phyloP scores from a whole-genome alignment of 495 filamentous ascomycete genomes.

The Coniosporium apollinis region DNA sequence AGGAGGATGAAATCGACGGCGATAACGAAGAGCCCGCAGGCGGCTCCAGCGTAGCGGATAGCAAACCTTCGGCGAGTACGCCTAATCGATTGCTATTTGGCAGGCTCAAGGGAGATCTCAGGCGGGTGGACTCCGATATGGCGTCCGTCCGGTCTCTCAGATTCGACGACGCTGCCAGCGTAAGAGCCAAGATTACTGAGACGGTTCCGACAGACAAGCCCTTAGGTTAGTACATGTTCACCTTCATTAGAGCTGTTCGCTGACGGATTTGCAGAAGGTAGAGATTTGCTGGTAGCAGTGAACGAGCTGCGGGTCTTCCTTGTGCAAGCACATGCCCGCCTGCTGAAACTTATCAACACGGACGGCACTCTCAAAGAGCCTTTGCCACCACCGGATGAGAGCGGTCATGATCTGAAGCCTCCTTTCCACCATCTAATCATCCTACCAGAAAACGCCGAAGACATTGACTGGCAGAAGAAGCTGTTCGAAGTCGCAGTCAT shows the following conservation, averaged over 20 bases:
- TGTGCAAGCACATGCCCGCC: slow-evolving; percentile 60
- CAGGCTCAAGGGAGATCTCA: slow-evolving; percentile 35
- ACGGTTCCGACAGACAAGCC: slow-evolving; percentile 23
- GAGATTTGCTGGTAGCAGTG: slow-evolving; percentile 65
- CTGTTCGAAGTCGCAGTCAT: slow-evolving; percentile 59
- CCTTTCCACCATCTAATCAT: slow-evolving; percentile 23
- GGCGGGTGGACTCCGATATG: slow-evolving; percentile 39
- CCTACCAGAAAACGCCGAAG: slow-evolving; percentile 27
- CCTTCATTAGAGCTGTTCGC: neutral
- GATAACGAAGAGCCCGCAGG: slow-evolving; percentile 28
- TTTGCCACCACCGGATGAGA: slow-evolving; percentile 32
- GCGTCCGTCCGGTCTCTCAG: slow-evolving; percentile 48
- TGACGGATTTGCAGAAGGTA: slow-evolving; percentile 35
- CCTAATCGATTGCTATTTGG: slow-evolving; percentile 22
- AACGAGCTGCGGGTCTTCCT: slow-evolving; percentile 71
- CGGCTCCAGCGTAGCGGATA: slow-evolving; percentile 10
- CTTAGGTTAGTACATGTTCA: slow-evolving; percentile 24
- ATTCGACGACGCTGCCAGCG: slow-evolving; percentile 30
- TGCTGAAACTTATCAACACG: slow-evolving; percentile 67
- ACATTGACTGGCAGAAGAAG: slow-evolving; percentile 49
- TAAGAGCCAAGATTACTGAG: slow-evolving; percentile 22
- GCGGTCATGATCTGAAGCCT: slow-evolving; percentile 18
- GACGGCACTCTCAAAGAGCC: slow-evolving; percentile 52
- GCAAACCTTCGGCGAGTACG: slow-evolving; percentile 15
- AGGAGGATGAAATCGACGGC: slow-evolving; percentile 21